Evolutionary conservation across 2,329 filamentous ascomycete species (phyloP).

Genomic region (Diaporthe sp.): DNA sequence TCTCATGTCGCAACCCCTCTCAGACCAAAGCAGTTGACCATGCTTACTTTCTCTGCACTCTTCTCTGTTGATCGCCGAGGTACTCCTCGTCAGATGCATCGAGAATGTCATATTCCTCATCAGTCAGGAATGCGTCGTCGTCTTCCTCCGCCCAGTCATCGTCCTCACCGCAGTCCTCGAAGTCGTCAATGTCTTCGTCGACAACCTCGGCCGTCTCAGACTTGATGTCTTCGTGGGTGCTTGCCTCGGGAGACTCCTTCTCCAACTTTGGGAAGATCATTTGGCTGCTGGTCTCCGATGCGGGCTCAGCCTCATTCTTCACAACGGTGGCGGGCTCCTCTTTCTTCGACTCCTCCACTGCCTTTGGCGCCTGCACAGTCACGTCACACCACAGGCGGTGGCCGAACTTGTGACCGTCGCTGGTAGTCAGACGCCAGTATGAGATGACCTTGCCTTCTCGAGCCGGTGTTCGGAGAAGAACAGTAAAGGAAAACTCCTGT

Average conservation of each 20-base stretch:
- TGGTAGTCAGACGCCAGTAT: constrained; percentile 93
- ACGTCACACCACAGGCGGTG: constrained; percentile 97
- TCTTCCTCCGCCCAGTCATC: constrained; percentile 73
- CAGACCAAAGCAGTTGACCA: not conserved
- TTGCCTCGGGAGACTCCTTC: constrained; percentile 88
- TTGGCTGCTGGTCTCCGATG: constrained; percentile 60
- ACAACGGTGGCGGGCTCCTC: constrained; percentile 50
- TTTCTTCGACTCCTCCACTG: constrained; percentile 45
- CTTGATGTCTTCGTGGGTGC: constrained; percentile 74
- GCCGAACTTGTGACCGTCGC: constrained; percentile 85
- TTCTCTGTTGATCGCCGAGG: constrained; percentile 64
- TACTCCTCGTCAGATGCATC: constrained; percentile 94
- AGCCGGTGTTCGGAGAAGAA: constrained; percentile 82
- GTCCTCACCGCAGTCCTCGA: constrained; percentile 61
- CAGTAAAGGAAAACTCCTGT: constrained; percentile 82
- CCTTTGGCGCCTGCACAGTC: constrained; percentile 65
- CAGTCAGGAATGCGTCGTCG: constrained; percentile 86
- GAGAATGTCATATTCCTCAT: constrained; percentile 98
- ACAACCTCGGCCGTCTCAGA: constrained; percentile 65
- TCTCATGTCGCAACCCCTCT: not conserved
- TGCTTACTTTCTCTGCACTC: constrained; percentile 26
- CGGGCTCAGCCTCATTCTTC: constrained; percentile 29
- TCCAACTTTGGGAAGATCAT: constrained; percentile 99
- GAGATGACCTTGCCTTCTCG: constrained; percentile 86
- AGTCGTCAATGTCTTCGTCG: constrained; percentile 57